Base-by-base conservation (phyloP, 2,329 filamentous ascomycete genomes). In the Huntiella moniliformis region DNA sequence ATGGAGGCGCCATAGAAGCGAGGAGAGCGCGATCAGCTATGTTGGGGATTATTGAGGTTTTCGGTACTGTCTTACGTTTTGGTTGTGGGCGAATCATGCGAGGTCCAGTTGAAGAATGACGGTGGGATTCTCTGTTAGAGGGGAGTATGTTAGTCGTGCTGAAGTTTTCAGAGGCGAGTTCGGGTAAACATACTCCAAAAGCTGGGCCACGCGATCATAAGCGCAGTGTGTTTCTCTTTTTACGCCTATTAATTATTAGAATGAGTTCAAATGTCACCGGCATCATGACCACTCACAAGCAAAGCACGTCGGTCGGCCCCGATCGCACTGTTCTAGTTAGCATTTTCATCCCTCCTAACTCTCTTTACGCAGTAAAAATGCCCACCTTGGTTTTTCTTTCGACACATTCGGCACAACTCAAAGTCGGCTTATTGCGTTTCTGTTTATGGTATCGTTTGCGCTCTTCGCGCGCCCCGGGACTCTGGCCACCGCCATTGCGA, bases 391-490 rank as follows among this genome's bases (percentile, higher is more conserved):
- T 87, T 63, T 87, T 87, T 53, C 82, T 68, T 61, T 85, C 80
- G 16, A 87, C 82, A 56, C 82, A 88, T 58, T 85, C 80, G 51
- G 77, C 72, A 55, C 82, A 87, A 42, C 79, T 84, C 51, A 87
- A 58, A 1, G 82, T 87, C 3, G 82, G 82, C 60, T 88, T 88
- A 62, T 88, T 88, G 41, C 82, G 74, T 64, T 82, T 86, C 63
- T 87, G 82, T 62, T 81, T 84, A 65, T 82, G 82, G 59, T 64
- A 70, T 8, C 44, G 43, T 16, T 46, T 47, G 16, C 44, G 35
- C 6, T 46, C 36, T 7, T 50, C 44, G 4, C 38, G 15, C 11
- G 44, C 35, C 8, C 35, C 40, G 2, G 39, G 34, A 1, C 42
- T 35, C 6, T 44, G 37, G 44, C 47, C 28, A 36, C 38, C 5